These are phyloP conservation scores for Calcarisporium arbuscula DNA, from an alignment of 2,329 filamentous ascomycete genomes.

Conservation along the genomic window DNA sequence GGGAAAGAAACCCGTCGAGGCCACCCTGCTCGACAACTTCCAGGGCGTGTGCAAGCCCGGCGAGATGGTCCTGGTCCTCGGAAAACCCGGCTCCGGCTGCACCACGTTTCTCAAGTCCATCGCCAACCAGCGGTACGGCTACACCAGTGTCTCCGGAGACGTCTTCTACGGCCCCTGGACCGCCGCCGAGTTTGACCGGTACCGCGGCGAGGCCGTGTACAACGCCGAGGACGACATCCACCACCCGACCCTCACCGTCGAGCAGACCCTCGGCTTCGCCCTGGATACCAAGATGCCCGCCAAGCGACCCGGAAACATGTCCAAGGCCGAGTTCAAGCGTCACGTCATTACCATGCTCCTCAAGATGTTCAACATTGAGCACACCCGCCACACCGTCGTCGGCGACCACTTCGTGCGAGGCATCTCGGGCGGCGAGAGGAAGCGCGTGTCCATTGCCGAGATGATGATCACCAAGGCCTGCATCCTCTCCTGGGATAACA, in stretches of 20 bases:
- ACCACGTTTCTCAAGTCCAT: constrained; percentile 65
- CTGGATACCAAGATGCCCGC: constrained; percentile 79
- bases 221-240: constrained; percentile 77
- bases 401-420: constrained; percentile 77
- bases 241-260: constrained; percentile 77
- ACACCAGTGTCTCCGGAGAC: constrained; percentile 55
- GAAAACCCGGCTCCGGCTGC: constrained; percentile 67
- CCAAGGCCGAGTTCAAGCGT: constrained; percentile 68
- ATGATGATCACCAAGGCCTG: constrained; percentile 72
- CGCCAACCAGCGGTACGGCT: constrained; percentile 57
- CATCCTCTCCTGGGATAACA: constrained; percentile 71
- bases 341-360: constrained; percentile 68
- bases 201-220: constrained; percentile 78
- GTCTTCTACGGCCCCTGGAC: constrained; percentile 72
- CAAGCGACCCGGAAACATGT: constrained; percentile 68
- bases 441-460: constrained; percentile 77
- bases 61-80: constrained; percentile 83
- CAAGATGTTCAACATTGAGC: constrained; percentile 91
- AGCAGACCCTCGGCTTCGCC: constrained; percentile 80
- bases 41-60: constrained; percentile 67
- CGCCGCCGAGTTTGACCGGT: constrained; percentile 64
- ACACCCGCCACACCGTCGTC: constrained; percentile 78
- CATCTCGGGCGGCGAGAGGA: constrained; percentile 72
- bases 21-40: constrained; percentile 69
- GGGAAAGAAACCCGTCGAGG: constrained; percentile 62